These are phyloP conservation scores for Stramenopiles sp. DNA, from an alignment of 352 stramenopile species.

Conservation along the genomic window DNA sequence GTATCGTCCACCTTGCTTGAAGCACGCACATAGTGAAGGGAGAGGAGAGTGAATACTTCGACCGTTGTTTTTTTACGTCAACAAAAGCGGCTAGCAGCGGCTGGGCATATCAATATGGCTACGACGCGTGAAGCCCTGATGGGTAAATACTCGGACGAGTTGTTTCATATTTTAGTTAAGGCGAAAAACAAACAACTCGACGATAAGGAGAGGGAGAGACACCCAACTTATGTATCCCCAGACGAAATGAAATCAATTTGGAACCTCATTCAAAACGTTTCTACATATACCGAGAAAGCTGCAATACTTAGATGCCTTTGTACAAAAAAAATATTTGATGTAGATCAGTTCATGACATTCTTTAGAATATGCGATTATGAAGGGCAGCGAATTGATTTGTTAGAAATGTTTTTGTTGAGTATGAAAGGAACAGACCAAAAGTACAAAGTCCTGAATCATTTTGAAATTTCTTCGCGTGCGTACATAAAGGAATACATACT, in stretches of 20 bases:
- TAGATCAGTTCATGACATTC: not conserved
- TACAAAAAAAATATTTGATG: not conserved
- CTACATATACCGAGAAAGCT: not conserved
- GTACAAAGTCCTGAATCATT: not conserved
- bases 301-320: not conserved
- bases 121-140: not conserved
- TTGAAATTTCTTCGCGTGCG: not conserved
- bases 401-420: conserved; percentile 11
- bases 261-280: not conserved
- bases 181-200: not conserved
- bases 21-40: no score
- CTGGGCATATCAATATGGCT: conserved; percentile 9
- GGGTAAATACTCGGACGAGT: not conserved
- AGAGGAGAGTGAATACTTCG: no score
- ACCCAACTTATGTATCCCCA: not conserved
- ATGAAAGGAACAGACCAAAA: not conserved
- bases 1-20: no score
- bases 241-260: conserved; percentile 6
- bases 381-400: not conserved
- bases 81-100: no score
- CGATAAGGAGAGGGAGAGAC: not conserved
- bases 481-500: conserved; percentile 4
- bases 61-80: no score
- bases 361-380: not conserved
- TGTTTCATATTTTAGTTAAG: not conserved